These are phyloP conservation scores for Chaetomium tenue DNA, from an alignment of 495 filamentous ascomycete species.

Conservation along the genomic window DNA sequence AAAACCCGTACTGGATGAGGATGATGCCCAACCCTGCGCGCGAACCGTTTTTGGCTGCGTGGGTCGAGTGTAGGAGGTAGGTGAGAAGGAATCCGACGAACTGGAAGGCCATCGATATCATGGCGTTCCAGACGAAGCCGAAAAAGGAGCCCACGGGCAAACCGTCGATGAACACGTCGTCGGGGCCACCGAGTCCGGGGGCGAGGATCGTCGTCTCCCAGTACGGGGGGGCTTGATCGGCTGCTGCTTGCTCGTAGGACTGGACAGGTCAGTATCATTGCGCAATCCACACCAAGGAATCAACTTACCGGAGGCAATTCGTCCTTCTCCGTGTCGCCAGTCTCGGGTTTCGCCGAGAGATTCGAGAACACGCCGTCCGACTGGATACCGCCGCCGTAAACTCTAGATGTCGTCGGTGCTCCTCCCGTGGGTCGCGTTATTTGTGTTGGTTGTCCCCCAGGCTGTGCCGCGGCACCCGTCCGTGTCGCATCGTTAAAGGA, in stretches of 20 bases:
- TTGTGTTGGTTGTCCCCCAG: constrained; percentile 29
- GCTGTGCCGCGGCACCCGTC: constrained; percentile 16
- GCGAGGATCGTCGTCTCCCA: constrained; percentile 99
- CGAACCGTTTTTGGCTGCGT: constrained; percentile 96
- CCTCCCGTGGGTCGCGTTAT: constrained; percentile 9
- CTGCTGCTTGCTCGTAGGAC: constrained; percentile 98
- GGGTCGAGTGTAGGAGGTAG: constrained; percentile 95
- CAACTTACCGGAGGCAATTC: constrained; percentile 86
- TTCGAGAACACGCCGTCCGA: constrained; percentile 97
- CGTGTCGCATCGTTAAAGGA: constrained; percentile 23
- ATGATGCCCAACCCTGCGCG: constrained; percentile 92
- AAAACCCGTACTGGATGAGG: constrained; percentile 94
- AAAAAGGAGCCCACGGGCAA: constrained; percentile 94
- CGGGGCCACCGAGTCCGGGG: constrained; percentile 73
- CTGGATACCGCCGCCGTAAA: constrained; percentile 65
- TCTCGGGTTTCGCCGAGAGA: constrained; percentile 84
- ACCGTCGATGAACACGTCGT: constrained; percentile 96
- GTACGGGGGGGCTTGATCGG: constrained; percentile 93
- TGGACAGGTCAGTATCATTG: constrained; percentile 42
- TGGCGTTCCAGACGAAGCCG: constrained; percentile 95
- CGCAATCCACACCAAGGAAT: not conserved
- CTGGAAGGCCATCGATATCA: constrained; percentile 98
- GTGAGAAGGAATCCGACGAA: constrained; percentile 96
- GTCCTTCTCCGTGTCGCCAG: constrained; percentile 75
- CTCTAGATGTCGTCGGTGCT: constrained; percentile 31